Evolutionary conservation across 2,329 filamentous ascomycete species (phyloP), one percentile per base, ranked within the genome.

Genomic region (Trichoderma sp.): DNA sequence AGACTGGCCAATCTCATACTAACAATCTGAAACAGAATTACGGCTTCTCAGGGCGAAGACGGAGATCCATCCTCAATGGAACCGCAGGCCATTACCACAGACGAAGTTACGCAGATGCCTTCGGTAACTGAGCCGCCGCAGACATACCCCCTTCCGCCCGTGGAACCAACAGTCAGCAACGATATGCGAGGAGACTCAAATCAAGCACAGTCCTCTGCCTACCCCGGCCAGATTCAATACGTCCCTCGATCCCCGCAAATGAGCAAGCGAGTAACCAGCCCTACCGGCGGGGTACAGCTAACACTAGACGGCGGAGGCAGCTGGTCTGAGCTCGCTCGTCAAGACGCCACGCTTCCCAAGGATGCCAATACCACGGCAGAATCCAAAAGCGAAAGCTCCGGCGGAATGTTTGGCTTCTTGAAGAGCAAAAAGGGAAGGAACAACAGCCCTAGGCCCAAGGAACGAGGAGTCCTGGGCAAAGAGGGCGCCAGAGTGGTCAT

Each of bases 381-480:
- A 70, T 83, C 81, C 73, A 91, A 86, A 78, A 79, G 76, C 11
- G 83, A 86, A 70, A 81, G 88, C 55, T 88, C 89, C n/a, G 89
- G 90, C 21, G 93, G 94, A 64, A 95, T 97, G 86, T 91, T 98
- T 73, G 92, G 93, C 1, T 96, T 99, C 79, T 84, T 98, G 71
- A 92, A 88, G 72, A 87, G 94, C 76, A 97, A 97, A 83, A 97
- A 93, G 83, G 93, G 94, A 33, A 86, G 94, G 72, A 93, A 94
- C 68, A 90, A 94, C 79, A 97, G 94, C 78, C 96, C 96, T 1
- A 97, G 97, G 82, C 94, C 94, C 31, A 95, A 93, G 79, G 94
- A 98, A 81, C 88, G 93, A 68, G 96, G 96, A 70, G 94, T 99
- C 8, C 78, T 99, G 70, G 96, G 96, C 69, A 98, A 98, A 78